Percentiles rank a stretch among this genome's conserved stretches.
phyloP scores from a whole-genome alignment of 1,139 yeast genomes.

The Casaregolazyma suthepensis region DNA sequence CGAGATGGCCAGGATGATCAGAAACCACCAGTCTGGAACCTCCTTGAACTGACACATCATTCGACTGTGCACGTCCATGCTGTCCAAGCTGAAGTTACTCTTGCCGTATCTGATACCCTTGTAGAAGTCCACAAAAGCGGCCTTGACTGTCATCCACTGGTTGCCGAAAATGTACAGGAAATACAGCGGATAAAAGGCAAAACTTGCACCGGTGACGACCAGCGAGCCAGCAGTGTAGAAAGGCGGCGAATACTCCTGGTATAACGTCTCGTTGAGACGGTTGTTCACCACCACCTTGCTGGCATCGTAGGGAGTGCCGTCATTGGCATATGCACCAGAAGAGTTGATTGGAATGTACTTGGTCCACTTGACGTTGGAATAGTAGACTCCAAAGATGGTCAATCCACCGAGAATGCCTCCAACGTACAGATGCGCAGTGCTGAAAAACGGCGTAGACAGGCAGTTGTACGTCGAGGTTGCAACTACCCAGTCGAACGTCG shows the following conservation, averaged over 20 bases:
- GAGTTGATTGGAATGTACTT: constrained; percentile 50
- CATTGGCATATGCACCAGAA: constrained; percentile 43
- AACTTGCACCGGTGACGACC: constrained; percentile 51
- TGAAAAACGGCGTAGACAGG: constrained; percentile 42
- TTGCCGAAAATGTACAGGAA: constrained; percentile 21
- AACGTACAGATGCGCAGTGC: constrained; percentile 36
- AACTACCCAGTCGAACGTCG: constrained; percentile 50
- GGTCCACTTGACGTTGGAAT: constrained; percentile 45
- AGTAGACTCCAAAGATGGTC: constrained; percentile 39
- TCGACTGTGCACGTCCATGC: constrained; percentile 49
- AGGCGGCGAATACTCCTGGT: constrained; percentile 42
- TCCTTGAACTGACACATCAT: constrained; percentile 52
- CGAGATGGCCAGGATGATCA: constrained; percentile 41
- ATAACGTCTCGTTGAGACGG: constrained; percentile 29
- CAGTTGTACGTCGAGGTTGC: constrained; percentile 26
- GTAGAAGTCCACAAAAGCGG: constrained; percentile 7
- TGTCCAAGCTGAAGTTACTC: constrained; percentile 36
- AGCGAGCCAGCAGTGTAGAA: constrained; percentile 53
- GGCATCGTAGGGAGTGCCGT: constrained; percentile 41
- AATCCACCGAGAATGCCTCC: constrained; percentile 41
- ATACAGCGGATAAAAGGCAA: constrained; percentile 47
- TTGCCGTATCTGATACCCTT: constrained; percentile 1
- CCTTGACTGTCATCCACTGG: constrained; percentile 20
- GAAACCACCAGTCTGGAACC: constrained; percentile 59
- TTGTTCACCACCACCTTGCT: constrained; percentile 35